Conservation (phyloP, 371 early-diverging fungal genomes). For the Neoconidiobolus thromboides region DNA sequence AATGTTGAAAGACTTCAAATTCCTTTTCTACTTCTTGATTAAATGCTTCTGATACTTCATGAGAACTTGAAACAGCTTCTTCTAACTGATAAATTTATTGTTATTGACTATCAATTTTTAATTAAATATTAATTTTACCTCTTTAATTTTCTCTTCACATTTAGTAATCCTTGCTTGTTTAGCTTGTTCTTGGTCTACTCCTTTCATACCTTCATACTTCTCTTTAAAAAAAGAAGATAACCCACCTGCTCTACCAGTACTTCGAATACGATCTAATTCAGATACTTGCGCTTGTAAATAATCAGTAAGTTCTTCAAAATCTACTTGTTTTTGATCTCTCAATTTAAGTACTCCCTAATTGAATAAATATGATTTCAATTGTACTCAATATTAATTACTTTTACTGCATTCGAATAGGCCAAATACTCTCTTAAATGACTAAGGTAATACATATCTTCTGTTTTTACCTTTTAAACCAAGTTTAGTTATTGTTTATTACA, state of each 20-base stretch:
- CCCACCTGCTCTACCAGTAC: slow-evolving; percentile 29
- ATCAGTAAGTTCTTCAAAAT: slow-evolving; percentile 69
- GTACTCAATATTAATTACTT: slow-evolving; percentile 23
- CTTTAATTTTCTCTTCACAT: slow-evolving; percentile 48
- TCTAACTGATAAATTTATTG: slow-evolving; percentile 29
- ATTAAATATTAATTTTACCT: slow-evolving; percentile 23
- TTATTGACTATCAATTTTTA: not conserved
- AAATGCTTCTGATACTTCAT: slow-evolving; percentile 45
- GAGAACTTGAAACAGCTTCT: slow-evolving; percentile 54
- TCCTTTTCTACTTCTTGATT: slow-evolving; percentile 65
- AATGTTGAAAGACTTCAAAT: slow-evolving; percentile 47
- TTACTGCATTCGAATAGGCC: slow-evolving; percentile 65
- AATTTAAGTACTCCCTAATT: slow-evolving; percentile 52
- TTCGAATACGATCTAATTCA: slow-evolving; percentile 35
- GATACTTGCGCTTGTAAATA: slow-evolving; percentile 42
- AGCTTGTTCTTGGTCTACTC: slow-evolving; percentile 66
- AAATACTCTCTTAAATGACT: slow-evolving; percentile 68
- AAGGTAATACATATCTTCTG: slow-evolving; percentile 59
- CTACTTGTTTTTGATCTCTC: slow-evolving; percentile 85
- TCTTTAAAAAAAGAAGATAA: slow-evolving; percentile 63
- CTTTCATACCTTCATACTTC: slow-evolving; percentile 75
- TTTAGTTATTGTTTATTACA: not conserved
- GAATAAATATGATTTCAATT: not conserved
- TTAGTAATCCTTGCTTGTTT: slow-evolving; percentile 52
- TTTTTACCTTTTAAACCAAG: slow-evolving; percentile 14